A percentile compares a stretch with the other conserved stretches of the same genome.
Conservation (phyloP, 768 basidiomycete genomes). For the Termitomyces sp. region DNA sequence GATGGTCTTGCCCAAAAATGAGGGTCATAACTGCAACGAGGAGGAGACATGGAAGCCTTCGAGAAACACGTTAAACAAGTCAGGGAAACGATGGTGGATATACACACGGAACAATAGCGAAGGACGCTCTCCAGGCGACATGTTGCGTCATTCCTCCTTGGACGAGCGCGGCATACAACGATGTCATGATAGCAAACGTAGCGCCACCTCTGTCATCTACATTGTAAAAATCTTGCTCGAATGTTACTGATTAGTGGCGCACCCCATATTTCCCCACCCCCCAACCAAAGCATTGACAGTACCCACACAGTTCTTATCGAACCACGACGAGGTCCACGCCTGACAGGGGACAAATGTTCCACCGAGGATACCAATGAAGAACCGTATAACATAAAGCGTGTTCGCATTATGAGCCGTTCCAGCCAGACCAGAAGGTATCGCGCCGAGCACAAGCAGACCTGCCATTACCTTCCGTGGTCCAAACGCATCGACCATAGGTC, state of each 20-base stretch:
- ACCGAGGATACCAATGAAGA: conserved; percentile 59
- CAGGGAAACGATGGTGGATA: background rate
- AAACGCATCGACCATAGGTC: conserved; percentile 47
- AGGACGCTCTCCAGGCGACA: conserved; percentile 50
- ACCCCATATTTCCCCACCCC: conserved; percentile 49
- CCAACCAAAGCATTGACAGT: conserved; percentile 50
- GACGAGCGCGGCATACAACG: conserved; percentile 37
- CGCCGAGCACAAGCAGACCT: conserved; percentile 43
- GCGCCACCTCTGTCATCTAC: conserved; percentile 32
- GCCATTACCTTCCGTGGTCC: conserved; percentile 57
- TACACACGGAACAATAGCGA: conserved; percentile 45
- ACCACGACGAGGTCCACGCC: conserved; percentile 58
- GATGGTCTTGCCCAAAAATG: conserved; percentile 48
- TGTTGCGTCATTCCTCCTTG: conserved; percentile 31
- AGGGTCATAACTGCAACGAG: conserved; percentile 34
- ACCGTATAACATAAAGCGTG: conserved; percentile 29
- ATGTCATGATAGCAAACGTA: conserved; percentile 55
- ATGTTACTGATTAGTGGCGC: background rate
- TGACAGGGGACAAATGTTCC: conserved; percentile 59
- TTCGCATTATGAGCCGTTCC: conserved; percentile 38
- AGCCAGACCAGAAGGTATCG: conserved; percentile 55
- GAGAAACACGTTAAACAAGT: background rate
- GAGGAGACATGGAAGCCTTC: conserved; percentile 42
- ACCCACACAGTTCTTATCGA: conserved; percentile 41
- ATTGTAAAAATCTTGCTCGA: background rate